These are phyloP conservation scores for Citeromyces hawaiiensis DNA, from an alignment of 1,139 yeast genomes.

Conservation along the genomic window DNA sequence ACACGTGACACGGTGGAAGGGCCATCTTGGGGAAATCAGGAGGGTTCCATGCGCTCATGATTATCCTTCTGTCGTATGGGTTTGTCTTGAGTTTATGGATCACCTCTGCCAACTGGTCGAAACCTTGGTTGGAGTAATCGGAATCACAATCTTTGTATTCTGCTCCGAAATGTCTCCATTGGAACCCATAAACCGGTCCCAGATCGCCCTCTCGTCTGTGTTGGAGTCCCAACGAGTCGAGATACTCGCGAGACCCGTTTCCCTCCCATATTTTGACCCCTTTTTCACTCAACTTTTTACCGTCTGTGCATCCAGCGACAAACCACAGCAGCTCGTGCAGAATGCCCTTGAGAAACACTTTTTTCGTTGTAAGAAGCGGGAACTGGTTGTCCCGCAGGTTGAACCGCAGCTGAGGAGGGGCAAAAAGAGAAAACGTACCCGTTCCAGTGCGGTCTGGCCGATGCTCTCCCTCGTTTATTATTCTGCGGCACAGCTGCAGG, in stretches of 20 bases:
- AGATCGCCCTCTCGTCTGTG: conserved; percentile 85
- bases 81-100: conserved; percentile 70
- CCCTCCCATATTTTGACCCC: conserved; percentile 98
- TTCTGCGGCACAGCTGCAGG: conserved; percentile 64
- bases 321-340: conserved; percentile 90
- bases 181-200: conserved; percentile 98
- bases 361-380: conserved; percentile 87
- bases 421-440: conserved; percentile 82
- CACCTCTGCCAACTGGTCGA: conserved; percentile 75
- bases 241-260: conserved; percentile 87
- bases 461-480: conserved; percentile 73
- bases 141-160: conserved; percentile 74
- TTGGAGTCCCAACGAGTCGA: conserved; percentile 70
- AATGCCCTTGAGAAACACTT: conserved; percentile 82
- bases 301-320: conserved; percentile 81
- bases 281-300: conserved; percentile 58
- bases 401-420: conserved; percentile 91
- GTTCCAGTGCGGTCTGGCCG: conserved; percentile 97
- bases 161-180: conserved; percentile 99
- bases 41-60: conserved; percentile 97
- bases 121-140: conserved; percentile 79
- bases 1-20: conserved; percentile 95
- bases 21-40: conserved; percentile 92
- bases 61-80: conserved; percentile 90
- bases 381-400: conserved; percentile 56